Conservation (phyloP, 179 eudicot species). For the Drosera spatulata region DNA sequence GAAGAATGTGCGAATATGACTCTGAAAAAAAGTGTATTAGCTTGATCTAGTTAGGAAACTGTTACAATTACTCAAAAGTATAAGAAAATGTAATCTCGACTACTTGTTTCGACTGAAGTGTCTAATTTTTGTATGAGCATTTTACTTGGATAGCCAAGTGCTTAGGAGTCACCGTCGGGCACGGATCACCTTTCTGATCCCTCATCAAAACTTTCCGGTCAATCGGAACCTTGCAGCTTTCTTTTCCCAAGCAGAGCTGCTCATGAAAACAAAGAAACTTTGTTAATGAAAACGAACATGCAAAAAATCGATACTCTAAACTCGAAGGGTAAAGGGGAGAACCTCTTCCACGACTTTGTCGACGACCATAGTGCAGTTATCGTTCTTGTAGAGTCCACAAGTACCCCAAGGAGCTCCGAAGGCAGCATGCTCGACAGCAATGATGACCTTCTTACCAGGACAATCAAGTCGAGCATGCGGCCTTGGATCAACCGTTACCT, state of each 20-base stretch:
- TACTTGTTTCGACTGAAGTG: too few species aligned
- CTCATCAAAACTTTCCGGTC: constrained; percentile 1
- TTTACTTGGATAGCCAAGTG: constrained; percentile 1
- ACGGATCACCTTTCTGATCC: constrained; percentile 1
- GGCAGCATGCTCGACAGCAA: background rate
- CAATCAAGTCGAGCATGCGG: background rate
- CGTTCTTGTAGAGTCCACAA: constrained; percentile 1
- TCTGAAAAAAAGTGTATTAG: too few species aligned
- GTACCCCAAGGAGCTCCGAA: constrained; percentile 2
- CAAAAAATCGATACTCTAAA: background rate
- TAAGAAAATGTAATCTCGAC: too few species aligned
- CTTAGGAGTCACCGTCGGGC: background rate
- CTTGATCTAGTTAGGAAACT: too few species aligned
- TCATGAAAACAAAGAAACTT: background rate
- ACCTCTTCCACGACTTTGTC: background rate
- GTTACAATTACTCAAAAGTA: too few species aligned
- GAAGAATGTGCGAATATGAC: too few species aligned
- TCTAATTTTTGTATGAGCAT: background rate
- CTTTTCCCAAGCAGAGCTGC: constrained; percentile 3
- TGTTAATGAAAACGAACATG: background rate
- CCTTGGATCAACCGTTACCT: background rate
- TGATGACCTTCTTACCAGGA: constrained; percentile 1
- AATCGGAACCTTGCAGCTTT: background rate
- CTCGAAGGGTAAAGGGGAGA: background rate
- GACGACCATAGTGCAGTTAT: background rate